Conservation (phyloP, 495 filamentous ascomycete genomes). For the Trichoderma reesei region DNA sequence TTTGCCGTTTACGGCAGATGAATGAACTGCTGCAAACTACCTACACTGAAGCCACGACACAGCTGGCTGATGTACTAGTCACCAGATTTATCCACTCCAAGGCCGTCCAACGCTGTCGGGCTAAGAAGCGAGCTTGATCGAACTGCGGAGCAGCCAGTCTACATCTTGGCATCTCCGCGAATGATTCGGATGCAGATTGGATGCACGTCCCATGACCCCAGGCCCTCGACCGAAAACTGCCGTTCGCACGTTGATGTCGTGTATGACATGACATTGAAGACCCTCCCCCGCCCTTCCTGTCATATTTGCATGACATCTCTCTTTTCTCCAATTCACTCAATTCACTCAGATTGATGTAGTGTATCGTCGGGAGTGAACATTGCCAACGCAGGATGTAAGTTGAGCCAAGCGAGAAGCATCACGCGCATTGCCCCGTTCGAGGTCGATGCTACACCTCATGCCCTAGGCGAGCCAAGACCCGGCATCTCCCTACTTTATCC, state of each 20-base stretch:
- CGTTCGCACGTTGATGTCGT: neutral
- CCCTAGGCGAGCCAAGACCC: neutral
- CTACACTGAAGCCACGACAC: neutral
- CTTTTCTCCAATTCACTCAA: neutral
- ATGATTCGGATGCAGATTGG: neutral
- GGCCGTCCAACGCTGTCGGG: neutral
- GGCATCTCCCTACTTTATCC: neutral
- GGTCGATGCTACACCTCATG: neutral
- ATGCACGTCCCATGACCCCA: neutral
- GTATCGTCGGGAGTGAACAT: neutral
- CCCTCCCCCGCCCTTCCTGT: neutral
- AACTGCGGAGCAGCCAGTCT: neutral
- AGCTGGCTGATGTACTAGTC: neutral
- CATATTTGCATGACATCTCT: neutral
- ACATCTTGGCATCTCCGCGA: neutral
- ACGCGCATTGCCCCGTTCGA: neutral
- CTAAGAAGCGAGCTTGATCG: neutral
- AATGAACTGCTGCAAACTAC: neutral
- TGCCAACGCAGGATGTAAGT: neutral
- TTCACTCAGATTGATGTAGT: neutral
- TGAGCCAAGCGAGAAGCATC: neutral
- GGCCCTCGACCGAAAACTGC: neutral
- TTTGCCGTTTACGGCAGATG: neutral
- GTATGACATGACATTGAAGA: conserved; percentile 5
- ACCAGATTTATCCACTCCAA: neutral